Base-by-base conservation (phyloP, 2,329 filamentous ascomycete species). In the Penicillium sumatraense region DNA sequence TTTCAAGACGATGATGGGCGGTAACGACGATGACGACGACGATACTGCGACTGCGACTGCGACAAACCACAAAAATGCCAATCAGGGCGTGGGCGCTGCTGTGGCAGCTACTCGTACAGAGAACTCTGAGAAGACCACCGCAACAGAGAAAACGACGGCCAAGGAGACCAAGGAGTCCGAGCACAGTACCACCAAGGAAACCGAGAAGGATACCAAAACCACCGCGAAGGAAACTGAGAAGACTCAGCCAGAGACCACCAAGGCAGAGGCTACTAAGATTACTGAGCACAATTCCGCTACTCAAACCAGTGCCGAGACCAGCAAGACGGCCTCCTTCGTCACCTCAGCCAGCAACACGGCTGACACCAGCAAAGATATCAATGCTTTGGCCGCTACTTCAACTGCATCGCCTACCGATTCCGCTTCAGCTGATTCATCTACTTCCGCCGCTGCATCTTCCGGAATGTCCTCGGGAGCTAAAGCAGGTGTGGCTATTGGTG, bases 401-500 rank as follows among this genome's bases (percentile, higher is more conserved):
- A 59, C 58, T 21, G 51, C 58, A 42, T 64, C 66, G 16, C 40
- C 59, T 40, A 62, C 56, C 7, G 58, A 60, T 29, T 60, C 67
- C 13, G 64, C 62, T 2, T 49, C 66, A 2, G 61, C 68, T 2
- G 61, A 67, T 10, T 65, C 67, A 54, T 57, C 68, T 4, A 58
- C 68, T 26, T 58, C 69, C 18, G 51, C 18, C 40, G 36, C 67
- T 16, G 57, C 62, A 13, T 69, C 73, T n/a, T 57, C 58, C 16
- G 78, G 77, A 14, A 66, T 82, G 57, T 73, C 75, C 2, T 68
- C 69, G 14, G 78, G 77, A 49, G 79, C 76, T 26, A 95, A 91
- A 74, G 93, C 91, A 40, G 95, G 95, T 57, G 84, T 97, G 58
- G 91, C 89, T 5, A 87, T 97, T 69, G 93, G 92, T 67, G 85